Evolutionary conservation across 208 protist genomes (phyloP).

Genomic region (Crithidia expoeki): DNA sequence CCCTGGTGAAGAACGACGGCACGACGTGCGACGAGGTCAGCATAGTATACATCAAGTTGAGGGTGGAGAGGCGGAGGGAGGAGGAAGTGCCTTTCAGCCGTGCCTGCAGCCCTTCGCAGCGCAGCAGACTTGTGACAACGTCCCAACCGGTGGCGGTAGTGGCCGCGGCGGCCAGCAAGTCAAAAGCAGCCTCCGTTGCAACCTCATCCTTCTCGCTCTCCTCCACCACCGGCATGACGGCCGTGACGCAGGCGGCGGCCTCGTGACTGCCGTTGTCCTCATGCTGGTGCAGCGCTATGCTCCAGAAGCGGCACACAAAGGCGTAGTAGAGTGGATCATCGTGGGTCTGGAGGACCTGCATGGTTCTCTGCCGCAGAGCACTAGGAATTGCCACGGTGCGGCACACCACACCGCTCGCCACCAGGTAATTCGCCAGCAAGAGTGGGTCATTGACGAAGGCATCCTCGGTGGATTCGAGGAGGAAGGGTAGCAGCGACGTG

Average conservation of each 20-base stretch:
- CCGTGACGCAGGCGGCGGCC: slow-evolving; percentile 48
- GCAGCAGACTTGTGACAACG: slow-evolving; percentile 26
- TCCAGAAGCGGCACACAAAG: slow-evolving; percentile 71
- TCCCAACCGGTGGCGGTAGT: slow-evolving; percentile 60
- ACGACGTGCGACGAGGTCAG: slow-evolving; percentile 53
- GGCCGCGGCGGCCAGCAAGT: slow-evolving; percentile 51
- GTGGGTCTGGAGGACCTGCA: slow-evolving; percentile 28
- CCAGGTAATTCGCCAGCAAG: slow-evolving; percentile 79
- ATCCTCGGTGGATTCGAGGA: slow-evolving; percentile 41
- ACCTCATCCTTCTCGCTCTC: slow-evolving; percentile 15
- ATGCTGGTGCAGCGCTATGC: slow-evolving; percentile 48
- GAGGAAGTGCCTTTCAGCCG: slow-evolving; percentile 33
- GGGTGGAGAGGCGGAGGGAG: slow-evolving; percentile 29
- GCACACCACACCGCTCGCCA: slow-evolving; percentile 60
- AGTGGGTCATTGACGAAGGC: slow-evolving; percentile 75
- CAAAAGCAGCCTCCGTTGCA: slow-evolving; percentile 49
- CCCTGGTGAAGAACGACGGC: slow-evolving; percentile 38
- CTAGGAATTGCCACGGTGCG: slow-evolving; percentile 39
- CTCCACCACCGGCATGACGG: slow-evolving; percentile 23
- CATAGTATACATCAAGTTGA: slow-evolving; percentile 47
- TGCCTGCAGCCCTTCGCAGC: slow-evolving; percentile 33
- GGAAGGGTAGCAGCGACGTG: slow-evolving; percentile 56
- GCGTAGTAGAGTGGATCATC: slow-evolving; percentile 47
- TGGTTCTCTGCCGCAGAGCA: slow-evolving; percentile 38
- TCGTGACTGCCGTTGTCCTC: slow-evolving; percentile 53